phyloP scores from a whole-genome alignment of 2,329 filamentous ascomycete genomes.

The Botryotinia globosa region DNA sequence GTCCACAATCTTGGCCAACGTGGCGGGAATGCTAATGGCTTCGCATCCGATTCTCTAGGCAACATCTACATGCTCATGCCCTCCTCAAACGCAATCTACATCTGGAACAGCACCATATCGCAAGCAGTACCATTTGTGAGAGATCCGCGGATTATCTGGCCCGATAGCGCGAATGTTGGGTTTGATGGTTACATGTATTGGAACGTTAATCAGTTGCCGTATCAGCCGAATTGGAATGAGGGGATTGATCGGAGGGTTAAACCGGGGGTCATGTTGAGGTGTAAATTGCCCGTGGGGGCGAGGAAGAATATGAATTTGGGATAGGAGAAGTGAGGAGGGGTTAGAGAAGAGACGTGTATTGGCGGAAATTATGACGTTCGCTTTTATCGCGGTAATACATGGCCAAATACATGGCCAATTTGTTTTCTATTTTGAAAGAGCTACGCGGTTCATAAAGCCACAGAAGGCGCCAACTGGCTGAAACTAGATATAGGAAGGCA shows the following conservation, averaged over 20 bases:
- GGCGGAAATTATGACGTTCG: no score
- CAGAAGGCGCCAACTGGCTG: no score
- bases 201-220: constrained; percentile 50
- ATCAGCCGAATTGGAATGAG: constrained; percentile 47
- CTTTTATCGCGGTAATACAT: no score
- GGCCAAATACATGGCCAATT: no score
- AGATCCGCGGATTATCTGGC: constrained; percentile 46
- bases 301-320: constrained; percentile 29
- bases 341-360: no score
- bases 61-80: constrained; percentile 48
- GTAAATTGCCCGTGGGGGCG: constrained; percentile 43
- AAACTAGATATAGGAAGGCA: no score
- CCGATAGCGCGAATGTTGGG: constrained; percentile 43
- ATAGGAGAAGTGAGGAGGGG: no score
- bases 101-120: constrained; percentile 41
- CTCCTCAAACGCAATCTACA: constrained; percentile 46
- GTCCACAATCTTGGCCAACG: constrained; percentile 46
- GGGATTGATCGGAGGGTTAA: constrained; percentile 43
- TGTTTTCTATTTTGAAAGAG: no score
- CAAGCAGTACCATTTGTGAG: constrained; percentile 42
- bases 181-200: constrained; percentile 48
- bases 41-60: constrained; percentile 44
- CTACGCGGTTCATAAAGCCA: no score
- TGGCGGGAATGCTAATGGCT: constrained; percentile 47
- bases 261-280: constrained; percentile 46